These are phyloP conservation scores for Ceratocystis papillata DNA, from an alignment of 2,329 filamentous ascomycete species.

Conservation along the genomic window DNA sequence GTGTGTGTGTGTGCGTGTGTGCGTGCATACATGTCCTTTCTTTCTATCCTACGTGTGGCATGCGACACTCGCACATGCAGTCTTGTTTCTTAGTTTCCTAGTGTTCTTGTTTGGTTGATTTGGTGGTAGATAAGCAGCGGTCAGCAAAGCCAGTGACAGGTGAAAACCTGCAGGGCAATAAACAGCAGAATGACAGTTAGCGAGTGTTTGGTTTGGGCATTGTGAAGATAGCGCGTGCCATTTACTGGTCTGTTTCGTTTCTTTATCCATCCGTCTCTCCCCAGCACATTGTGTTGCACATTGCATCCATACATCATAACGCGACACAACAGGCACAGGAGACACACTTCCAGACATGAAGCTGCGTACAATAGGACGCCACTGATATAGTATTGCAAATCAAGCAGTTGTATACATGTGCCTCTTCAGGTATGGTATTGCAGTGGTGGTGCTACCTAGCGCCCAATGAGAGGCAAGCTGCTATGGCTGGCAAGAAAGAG, in stretches of 20 bases:
- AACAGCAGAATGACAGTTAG: neutral
- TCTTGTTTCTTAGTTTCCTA: neutral
- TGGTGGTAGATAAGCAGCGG: neutral
- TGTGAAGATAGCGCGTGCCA: neutral
- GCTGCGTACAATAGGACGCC: neutral
- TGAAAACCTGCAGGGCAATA: neutral
- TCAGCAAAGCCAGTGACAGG: neutral
- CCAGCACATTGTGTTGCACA: neutral
- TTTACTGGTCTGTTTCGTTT: neutral
- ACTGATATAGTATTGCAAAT: constrained; percentile 4
- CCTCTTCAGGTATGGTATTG: neutral
- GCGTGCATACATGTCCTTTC: neutral
- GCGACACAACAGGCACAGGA: neutral
- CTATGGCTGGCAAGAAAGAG: neutral
- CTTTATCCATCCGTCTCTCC: neutral
- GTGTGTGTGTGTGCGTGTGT: no score
- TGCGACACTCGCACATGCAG: neutral
- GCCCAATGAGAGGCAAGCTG: neutral
- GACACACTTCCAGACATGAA: neutral
- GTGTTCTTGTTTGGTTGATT: neutral
- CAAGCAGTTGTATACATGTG: neutral
- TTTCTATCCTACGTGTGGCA: neutral
- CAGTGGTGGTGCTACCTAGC: neutral
- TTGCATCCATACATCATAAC: neutral
- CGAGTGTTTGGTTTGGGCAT: neutral